Evolutionary conservation across 805 yeast genomes (phyloP).

Genomic region (Teunomyces pallodes): DNA sequence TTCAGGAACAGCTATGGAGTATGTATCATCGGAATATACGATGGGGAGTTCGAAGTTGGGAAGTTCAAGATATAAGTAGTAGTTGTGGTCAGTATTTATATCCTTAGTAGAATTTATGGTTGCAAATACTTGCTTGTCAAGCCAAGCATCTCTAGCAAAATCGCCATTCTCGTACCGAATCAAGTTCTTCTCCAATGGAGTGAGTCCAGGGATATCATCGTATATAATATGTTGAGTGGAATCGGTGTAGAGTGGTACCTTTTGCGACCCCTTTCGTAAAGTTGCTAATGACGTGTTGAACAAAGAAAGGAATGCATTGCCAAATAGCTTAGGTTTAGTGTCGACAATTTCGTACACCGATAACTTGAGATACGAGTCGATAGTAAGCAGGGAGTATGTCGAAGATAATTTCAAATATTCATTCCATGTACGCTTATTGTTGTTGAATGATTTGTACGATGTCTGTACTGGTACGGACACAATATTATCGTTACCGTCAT

Average conservation of each 20-base stretch:
- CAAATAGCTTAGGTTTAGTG: constrained; percentile 52
- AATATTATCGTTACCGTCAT: constrained; percentile 30
- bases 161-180: constrained; percentile 71
- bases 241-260: constrained; percentile 26
- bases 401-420: constrained; percentile 75
- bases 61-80: constrained; percentile 39
- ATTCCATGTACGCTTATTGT: constrained; percentile 56
- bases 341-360: constrained; percentile 68
- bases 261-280: constrained; percentile 70
- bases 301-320: constrained; percentile 55
- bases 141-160: constrained; percentile 61
- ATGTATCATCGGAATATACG: constrained; percentile 60
- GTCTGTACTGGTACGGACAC: constrained; percentile 34
- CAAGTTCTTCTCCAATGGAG: constrained; percentile 48
- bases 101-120: constrained; percentile 10
- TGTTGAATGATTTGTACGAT: constrained; percentile 30
- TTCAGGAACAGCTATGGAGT: constrained; percentile 14
- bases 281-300: constrained; percentile 56
- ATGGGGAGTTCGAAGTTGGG: constrained; percentile 71
- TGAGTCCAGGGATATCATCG: constrained; percentile 18
- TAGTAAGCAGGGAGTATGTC: constrained; percentile 65
- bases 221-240: constrained; percentile 14
- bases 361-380: constrained; percentile 57
- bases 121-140: constrained; percentile 64
- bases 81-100: constrained; percentile 11